These are phyloP conservation scores for Jackrogersella minutella DNA, from an alignment of 495 filamentous ascomycete species.

Conservation along the genomic window DNA sequence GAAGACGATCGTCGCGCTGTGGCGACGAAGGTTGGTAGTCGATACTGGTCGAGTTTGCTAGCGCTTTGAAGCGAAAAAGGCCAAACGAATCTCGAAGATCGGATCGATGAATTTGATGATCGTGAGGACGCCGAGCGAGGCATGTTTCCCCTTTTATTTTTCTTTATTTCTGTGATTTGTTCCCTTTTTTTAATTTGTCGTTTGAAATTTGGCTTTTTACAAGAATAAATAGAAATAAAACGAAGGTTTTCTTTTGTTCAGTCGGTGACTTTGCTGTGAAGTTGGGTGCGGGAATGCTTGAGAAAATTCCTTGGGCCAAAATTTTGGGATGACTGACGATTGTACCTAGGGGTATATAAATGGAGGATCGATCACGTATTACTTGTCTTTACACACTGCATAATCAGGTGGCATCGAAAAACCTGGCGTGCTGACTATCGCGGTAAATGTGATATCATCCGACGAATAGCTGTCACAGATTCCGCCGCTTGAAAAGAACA, in stretches of 20 bases:
- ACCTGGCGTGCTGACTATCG: background rate
- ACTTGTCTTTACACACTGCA: background rate
- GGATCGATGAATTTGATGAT: background rate
- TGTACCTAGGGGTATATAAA: background rate
- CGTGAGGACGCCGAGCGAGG: background rate
- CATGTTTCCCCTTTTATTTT: conserved; percentile 2
- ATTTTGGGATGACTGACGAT: background rate
- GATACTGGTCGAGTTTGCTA: conserved; percentile 20
- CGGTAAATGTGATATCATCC: background rate
- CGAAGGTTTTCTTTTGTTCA: background rate
- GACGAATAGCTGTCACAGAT: background rate
- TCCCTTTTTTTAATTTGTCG: background rate
- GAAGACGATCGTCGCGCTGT: conserved; percentile 2
- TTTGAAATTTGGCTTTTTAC: background rate
- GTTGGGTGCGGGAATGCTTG: background rate
- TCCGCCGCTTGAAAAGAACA: too few relatives aligned
- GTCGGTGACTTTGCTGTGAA: background rate
- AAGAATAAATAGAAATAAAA: background rate
- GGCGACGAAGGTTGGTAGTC: conserved; percentile 5
- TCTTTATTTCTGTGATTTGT: background rate
- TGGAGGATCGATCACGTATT: too few relatives aligned
- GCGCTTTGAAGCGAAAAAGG: conserved; percentile 11
- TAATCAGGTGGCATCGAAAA: conserved; percentile 12
- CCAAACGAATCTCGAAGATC: conserved; percentile 13
- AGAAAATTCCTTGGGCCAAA: background rate